Percentiles rank a stretch among this genome's conserved stretches.
phyloP scores from a whole-genome alignment of 176 grass and related monocot genomes.

The Juncus inflexus region DNA sequence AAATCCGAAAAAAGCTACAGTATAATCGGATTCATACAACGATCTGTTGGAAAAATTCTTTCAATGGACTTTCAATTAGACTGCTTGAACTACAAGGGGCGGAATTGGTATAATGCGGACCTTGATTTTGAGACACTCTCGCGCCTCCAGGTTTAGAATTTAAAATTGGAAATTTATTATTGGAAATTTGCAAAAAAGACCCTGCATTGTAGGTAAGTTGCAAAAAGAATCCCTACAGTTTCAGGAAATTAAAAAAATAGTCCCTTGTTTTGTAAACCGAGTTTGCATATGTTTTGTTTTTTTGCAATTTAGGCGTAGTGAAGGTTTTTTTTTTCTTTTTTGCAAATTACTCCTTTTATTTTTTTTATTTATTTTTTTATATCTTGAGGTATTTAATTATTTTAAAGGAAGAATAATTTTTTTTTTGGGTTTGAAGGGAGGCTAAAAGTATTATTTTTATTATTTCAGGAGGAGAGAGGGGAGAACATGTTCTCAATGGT shows the following conservation, averaged over 20 bases:
- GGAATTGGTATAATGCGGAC: slow-evolving; percentile 83
- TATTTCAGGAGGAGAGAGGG: slow-evolving; percentile 65
- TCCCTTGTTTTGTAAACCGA: too few relatives aligned
- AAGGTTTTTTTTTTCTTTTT: slow-evolving; percentile 1
- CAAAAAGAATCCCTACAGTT: too few relatives aligned
- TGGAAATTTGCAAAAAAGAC: too few relatives aligned
- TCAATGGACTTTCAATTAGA: slow-evolving; percentile 86
- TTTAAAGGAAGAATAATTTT: too few relatives aligned
- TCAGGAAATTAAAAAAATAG: too few relatives aligned
- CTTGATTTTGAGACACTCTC: slow-evolving; percentile 83
- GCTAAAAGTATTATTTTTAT: too few relatives aligned
- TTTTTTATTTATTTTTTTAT: background rate
- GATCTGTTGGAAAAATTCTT: slow-evolving; percentile 67
- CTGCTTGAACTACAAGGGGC: slow-evolving; percentile 71
- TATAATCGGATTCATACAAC: slow-evolving; percentile 81
- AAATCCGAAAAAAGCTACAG: slow-evolving; percentile 49
- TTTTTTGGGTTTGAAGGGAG: too few relatives aligned
- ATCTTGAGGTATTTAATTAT: too few relatives aligned
- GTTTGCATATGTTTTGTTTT: too few relatives aligned
- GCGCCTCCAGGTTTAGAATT: slow-evolving; percentile 64
- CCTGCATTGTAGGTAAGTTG: too few relatives aligned
- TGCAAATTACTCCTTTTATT: slow-evolving; percentile 3
- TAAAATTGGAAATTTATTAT: background rate
- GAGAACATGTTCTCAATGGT: slow-evolving; percentile 72
- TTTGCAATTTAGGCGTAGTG: too few relatives aligned